Base-by-base conservation (phyloP, 2,329 filamentous ascomycete genomes). In the Penicillium hordei region DNA sequence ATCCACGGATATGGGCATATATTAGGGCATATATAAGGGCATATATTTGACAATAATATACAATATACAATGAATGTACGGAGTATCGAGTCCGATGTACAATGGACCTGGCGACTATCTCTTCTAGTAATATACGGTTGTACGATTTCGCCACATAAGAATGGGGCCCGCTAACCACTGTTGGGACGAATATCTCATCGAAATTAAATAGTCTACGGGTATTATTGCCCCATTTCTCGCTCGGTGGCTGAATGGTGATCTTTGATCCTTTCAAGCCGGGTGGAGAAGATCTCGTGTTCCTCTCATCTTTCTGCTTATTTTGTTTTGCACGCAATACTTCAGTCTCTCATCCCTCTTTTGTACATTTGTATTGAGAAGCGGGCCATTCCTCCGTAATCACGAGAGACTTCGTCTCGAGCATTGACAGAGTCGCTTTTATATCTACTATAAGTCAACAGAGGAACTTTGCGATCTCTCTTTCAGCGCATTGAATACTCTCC, bases 331-430 rank as follows among this genome's bases (percentile, higher is more conserved):
- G 2, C 13, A 17, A 33, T 46, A 29, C 9, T 27, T 27, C 3
- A 46, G 23, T 9, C 36, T 45, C 13, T 15, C 27, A 8, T 36
- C 21, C 36, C 48, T 46, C 25, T 27, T 52, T 38, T 34, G 17
- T 29, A 43, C 25, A 27, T 52, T 23, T 53, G 33, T 34, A 53
- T 53, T 53, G 42, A 53, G 49, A 52, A 48, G 34, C 23, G 48
- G 55, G 27, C 55, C 34, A 57, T 23, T 46, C 17, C 40, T 29
- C 19, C 25, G 25, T 46, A n/a, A 39, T 27, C 43, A 23, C 42
- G 27, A 29, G 25, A 21, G 12, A 15, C 51, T 36, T 19, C 3
- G 0, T n/a, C 29, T 33, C 40, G n/a, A 48, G 29, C 49, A 48
- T 45, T 31, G 42, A 43, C 19, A 36, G 23, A 25, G 34, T 42